Percentiles rank a stretch among this genome's conserved stretches.
Evolutionary conservation across 164 flowering plant species (phyloP).

Genomic region (Cinnamomum chago): DNA sequence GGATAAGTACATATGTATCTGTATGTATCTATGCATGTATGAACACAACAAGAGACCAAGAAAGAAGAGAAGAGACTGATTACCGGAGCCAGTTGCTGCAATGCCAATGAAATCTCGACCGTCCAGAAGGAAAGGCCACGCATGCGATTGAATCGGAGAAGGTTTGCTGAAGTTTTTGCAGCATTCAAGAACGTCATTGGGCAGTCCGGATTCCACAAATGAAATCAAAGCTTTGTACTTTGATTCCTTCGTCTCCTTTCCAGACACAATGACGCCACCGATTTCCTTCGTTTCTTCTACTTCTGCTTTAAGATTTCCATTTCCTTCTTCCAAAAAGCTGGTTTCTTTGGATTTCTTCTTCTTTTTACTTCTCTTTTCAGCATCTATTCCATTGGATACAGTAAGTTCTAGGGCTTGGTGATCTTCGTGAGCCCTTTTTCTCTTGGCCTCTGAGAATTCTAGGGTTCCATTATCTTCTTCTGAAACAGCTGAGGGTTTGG

Average conservation of each 20-base stretch:
- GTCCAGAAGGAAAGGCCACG: slow-evolving; percentile 86
- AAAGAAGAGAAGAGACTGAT: not conserved
- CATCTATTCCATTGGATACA: slow-evolving; percentile 1
- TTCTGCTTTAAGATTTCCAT: not conserved
- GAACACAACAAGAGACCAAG: not conserved
- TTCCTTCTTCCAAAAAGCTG: slow-evolving; percentile 9
- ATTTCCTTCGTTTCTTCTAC: slow-evolving; percentile 6
- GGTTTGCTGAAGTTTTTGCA: slow-evolving; percentile 65
- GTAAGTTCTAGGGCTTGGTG: not conserved
- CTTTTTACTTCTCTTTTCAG: slow-evolving; percentile 20
- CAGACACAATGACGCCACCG: slow-evolving; percentile 44
- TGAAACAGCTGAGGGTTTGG: not conserved
- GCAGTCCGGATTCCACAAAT: slow-evolving; percentile 47
- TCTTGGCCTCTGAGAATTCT: slow-evolving; percentile 6
- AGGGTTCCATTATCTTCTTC: slow-evolving; percentile 4
- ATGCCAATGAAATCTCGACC: slow-evolving; percentile 91
- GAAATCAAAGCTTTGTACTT: slow-evolving; percentile 49
- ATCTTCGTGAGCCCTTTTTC: slow-evolving; percentile 7
- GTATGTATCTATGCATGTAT: not conserved
- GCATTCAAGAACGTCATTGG: slow-evolving; percentile 60
- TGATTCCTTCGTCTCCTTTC: slow-evolving; percentile 33
- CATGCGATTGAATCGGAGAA: slow-evolving; percentile 75
- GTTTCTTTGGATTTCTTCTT: slow-evolving; percentile 11
- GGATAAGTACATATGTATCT: not conserved
- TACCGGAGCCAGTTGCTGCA: slow-evolving; percentile 86